phyloP scores from a whole-genome alignment of 2,329 filamentous ascomycete species.

The Dothistroma septosporum region DNA sequence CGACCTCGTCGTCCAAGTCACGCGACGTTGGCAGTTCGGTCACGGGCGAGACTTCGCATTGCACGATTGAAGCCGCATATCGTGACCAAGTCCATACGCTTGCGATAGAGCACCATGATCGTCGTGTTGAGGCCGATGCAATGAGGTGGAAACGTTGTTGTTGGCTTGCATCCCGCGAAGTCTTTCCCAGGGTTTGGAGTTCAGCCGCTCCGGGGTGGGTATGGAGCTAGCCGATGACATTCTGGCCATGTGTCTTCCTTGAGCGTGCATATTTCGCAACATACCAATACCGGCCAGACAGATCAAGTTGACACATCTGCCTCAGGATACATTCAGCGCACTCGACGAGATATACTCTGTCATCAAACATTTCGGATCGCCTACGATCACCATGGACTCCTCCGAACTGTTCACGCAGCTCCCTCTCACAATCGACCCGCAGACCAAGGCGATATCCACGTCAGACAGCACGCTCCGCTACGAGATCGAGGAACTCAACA shows the following conservation, averaged over 20 bases:
- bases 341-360: neutral
- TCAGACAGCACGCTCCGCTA: slow-evolving; percentile 39
- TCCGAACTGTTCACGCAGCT: slow-evolving; percentile 20
- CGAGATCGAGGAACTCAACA: slow-evolving; percentile 68
- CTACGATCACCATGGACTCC: slow-evolving; percentile 8
- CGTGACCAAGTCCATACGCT: no score
- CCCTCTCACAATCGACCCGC: slow-evolving; percentile 68
- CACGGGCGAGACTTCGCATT: no score
- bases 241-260: neutral
- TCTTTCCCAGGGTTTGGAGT: no score
- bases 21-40: no score
- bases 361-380: neutral
- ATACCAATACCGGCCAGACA: neutral
- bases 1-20: no score
- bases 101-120: no score
- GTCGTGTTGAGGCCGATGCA: no score
- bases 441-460: slow-evolving; percentile 67
- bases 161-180: no score
- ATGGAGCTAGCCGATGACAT: neutral
- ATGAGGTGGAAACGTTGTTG: no score
- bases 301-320: neutral
- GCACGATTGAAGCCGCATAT: no score
- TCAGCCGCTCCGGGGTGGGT: no score
- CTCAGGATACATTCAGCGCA: neutral
- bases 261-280: neutral